Conservation (phyloP, 495 filamentous ascomycete species). For the Clavariopsis aquatica region DNA sequence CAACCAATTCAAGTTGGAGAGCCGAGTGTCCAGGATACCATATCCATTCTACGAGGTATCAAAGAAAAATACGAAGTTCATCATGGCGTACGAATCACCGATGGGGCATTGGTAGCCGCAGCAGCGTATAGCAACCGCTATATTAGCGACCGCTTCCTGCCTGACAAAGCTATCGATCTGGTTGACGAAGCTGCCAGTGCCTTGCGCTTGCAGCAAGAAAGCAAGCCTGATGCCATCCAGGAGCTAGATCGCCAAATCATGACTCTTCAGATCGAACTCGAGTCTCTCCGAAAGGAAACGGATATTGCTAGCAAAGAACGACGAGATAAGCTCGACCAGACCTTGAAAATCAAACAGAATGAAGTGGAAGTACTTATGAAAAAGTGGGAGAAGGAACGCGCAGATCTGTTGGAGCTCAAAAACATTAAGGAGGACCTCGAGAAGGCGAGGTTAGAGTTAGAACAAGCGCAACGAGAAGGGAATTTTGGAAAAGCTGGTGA, state of each 20-base stretch:
- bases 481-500: constrained; percentile 88
- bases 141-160: constrained; percentile 92
- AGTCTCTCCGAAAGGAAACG: constrained; percentile 92
- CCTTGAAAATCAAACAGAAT: constrained; percentile 71
- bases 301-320: constrained; percentile 85
- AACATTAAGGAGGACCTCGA: constrained; percentile 82
- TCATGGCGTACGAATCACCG: constrained; percentile 90
- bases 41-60: constrained; percentile 94
- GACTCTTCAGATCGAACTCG: constrained; percentile 95
- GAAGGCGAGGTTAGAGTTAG: constrained; percentile 78
- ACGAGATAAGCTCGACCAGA: constrained; percentile 77
- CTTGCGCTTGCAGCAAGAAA: constrained; percentile 90
- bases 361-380: constrained; percentile 67
- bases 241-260: constrained; percentile 90
- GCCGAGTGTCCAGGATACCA: constrained; percentile 85
- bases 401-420: constrained; percentile 82
- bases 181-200: constrained; percentile 95
- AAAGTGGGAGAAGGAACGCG: constrained; percentile 87
- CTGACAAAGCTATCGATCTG: constrained; percentile 95
- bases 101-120: constrained; percentile 87
- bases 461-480: constrained; percentile 84
- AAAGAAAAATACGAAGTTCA: constrained; percentile 97
- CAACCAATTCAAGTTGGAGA: constrained; percentile 90
- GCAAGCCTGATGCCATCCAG: constrained; percentile 90
- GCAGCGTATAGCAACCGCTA: constrained; percentile 93